Evolutionary conservation across 1,284 basidiomycete genomes (phyloP).

Genomic region (Entoloma clypeatum): DNA sequence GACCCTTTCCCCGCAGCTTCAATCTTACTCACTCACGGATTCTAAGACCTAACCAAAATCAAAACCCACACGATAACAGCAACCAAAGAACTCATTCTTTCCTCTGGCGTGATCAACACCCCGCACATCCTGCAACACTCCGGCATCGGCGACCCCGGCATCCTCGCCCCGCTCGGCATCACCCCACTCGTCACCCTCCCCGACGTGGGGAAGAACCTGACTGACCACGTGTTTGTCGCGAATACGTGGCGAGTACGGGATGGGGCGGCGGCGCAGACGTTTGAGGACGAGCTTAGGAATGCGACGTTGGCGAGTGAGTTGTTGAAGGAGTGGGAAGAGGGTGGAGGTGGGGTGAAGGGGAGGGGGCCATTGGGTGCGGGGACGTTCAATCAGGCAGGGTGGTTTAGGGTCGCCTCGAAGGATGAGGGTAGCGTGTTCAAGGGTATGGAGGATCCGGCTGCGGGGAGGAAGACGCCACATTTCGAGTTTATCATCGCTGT

Average conservation of each 20-base stretch:
- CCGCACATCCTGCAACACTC: slow-evolving; percentile 37
- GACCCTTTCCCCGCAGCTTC: too few relatives aligned
- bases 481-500: slow-evolving; percentile 16
- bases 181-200: slow-evolving; percentile 27
- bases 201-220: slow-evolving; percentile 37
- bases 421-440: slow-evolving; percentile 10
- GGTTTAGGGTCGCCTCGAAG: slow-evolving; percentile 11
- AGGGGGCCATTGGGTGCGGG: slow-evolving; percentile 12
- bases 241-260: slow-evolving; percentile 14
- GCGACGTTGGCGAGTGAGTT: slow-evolving; percentile 7
- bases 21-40: not conserved
- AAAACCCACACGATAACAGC: slow-evolving; percentile 10
- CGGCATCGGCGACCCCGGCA: slow-evolving; percentile 33
- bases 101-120: slow-evolving; percentile 28
- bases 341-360: too few relatives aligned
- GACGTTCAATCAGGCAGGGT: slow-evolving; percentile 10
- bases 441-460: slow-evolving; percentile 14
- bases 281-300: slow-evolving; percentile 10
- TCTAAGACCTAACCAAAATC: not conserved
- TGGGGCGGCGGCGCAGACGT: slow-evolving; percentile 13
- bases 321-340: slow-evolving; percentile 13
- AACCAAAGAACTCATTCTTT: slow-evolving; percentile 31
- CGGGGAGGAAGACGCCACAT: slow-evolving; percentile 14
- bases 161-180: slow-evolving; percentile 30
- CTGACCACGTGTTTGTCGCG: slow-evolving; percentile 31